Conservation (phyloP, 2,329 filamentous ascomycete genomes). For the Colletotrichum tropicicola region DNA sequence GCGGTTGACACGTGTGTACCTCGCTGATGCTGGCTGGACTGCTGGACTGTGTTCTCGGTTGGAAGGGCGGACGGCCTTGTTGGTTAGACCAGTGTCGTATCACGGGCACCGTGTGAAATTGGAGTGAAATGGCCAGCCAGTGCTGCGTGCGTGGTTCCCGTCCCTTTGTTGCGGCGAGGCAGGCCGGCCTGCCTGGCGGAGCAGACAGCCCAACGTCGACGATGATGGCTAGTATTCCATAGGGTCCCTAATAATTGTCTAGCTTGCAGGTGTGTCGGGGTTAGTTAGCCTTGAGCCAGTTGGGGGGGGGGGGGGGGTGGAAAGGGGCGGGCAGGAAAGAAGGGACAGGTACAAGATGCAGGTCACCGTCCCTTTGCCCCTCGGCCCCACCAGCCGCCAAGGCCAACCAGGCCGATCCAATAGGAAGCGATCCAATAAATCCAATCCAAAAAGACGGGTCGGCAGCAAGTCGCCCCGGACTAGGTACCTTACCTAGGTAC, state of each 20-base stretch:
- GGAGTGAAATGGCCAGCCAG: not conserved
- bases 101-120: slow-evolving; percentile 13
- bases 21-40: not conserved
- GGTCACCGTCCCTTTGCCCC: not conserved
- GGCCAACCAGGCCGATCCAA: slow-evolving; percentile 9
- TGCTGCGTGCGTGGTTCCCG: slow-evolving; percentile 16
- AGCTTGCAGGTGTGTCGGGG: slow-evolving; percentile 1
- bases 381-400: not conserved
- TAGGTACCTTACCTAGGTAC: not conserved
- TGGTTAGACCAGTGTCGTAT: too few species aligned
- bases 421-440: slow-evolving; percentile 24
- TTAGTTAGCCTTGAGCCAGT: slow-evolving; percentile 9
- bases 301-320: not conserved
- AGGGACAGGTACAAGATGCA: not conserved
- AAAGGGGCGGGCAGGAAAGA: not conserved
- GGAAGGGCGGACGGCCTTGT: too few species aligned
- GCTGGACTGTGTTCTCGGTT: too few species aligned
- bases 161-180: slow-evolving; percentile 4
- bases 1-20: too few species aligned
- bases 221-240: not conserved
- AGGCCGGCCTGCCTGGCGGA: slow-evolving; percentile 1
- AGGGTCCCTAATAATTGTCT: slow-evolving; percentile 20
- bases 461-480: slow-evolving; percentile 19
- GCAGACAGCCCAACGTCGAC: slow-evolving; percentile 5
- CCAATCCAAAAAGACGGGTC: slow-evolving; percentile 4